Base-by-base conservation (phyloP, 441 rosid species). In the Bruguiera hainesii region DNA sequence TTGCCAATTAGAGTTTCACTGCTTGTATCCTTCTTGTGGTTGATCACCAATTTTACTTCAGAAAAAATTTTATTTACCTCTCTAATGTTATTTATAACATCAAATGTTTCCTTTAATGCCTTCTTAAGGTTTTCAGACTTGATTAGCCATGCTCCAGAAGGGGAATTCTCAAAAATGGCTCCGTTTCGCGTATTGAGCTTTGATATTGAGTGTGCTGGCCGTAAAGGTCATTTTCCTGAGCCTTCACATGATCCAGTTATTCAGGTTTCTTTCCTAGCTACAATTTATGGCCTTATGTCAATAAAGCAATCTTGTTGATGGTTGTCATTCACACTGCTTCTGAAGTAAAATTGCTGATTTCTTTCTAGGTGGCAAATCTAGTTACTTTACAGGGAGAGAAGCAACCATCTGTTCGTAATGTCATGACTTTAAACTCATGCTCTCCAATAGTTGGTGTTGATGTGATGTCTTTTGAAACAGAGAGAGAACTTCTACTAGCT, bases 141-240 rank as follows among this genome's bases (percentile, higher is more conserved):
- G 85, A 81, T 92, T 70, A 92, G 99, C 85, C 93, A 85, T 83
- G 78, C 82, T 23, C 85, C 93, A 7, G 98, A 95, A 83, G 98
- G 99, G 21, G 96, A 86, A 64, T 92, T 82, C 80, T 92, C 97
- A 50, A 95, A 92, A 81, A 92, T 95, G 98, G 99, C 99, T 76
- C 99, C 99, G 30, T 92, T 95, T 75, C 97, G 99, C 63, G 80
- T 95, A 63, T 80, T 95, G 75, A 95, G 98, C 86, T 95, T 95
- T 80, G 99, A 95, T 73, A 95, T 95, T 57, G 98, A 95, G 84
- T 95, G 98, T 79, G 98, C 99, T 53, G 99, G 99, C 56, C 98
- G 95, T 66, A 95, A 92, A 83, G 99, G 99, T 65, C 98, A 95
- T 77, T 95, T 95, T 84, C 99, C 99, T 4, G 99, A 95, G 89